Evolutionary conservation across 257 asterid genomes (phyloP).

Genomic region (Parsonsia alboflavescens): DNA sequence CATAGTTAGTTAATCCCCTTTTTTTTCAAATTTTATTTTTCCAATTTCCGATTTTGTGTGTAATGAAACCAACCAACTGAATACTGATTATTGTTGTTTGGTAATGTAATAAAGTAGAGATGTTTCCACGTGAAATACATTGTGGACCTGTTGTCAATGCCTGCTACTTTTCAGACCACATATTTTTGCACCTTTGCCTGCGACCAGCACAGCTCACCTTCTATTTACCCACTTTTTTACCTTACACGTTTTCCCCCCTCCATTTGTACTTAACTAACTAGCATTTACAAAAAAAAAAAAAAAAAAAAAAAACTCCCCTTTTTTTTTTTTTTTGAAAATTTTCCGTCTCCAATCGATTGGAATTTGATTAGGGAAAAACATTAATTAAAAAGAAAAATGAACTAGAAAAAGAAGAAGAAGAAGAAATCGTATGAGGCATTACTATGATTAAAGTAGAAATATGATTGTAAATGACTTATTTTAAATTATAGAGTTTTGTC

Average conservation of each 20-base stretch:
- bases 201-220: not conserved
- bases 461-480: too few relatives aligned
- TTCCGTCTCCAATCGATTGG: not conserved
- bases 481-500: too few relatives aligned
- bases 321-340: too few relatives aligned
- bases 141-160: conserved; percentile 7
- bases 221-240: conserved; percentile 4
- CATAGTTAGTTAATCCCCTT: too few relatives aligned
- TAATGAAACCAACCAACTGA: not conserved
- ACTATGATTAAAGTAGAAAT: too few relatives aligned
- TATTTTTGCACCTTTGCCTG: conserved; percentile 6
- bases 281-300: not conserved
- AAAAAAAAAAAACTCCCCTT: too few relatives aligned
- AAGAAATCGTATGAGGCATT: too few relatives aligned
- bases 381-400: too few relatives aligned
- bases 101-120: not conserved
- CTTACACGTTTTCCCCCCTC: not conserved
- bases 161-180: conserved; percentile 6
- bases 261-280: not conserved
- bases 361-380: not conserved
- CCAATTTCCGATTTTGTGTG: not conserved
- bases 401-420: too few relatives aligned
- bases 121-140: conserved; percentile 11
- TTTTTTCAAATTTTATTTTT: too few relatives aligned
- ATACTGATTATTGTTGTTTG: not conserved